Conservation (phyloP, 2,329 filamentous ascomycete genomes). For the Taxawa tesnikishii region DNA sequence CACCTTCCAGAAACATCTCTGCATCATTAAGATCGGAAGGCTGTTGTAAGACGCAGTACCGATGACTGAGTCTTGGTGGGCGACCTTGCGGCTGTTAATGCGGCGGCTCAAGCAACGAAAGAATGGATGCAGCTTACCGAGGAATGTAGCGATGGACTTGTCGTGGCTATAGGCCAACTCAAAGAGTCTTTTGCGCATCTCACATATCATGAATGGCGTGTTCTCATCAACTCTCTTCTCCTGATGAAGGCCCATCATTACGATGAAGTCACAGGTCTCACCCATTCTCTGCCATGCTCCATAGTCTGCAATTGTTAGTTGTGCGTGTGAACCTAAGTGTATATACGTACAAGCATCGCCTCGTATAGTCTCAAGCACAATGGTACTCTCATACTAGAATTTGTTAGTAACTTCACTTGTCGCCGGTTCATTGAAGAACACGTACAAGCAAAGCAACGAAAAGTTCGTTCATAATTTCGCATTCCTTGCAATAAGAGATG, state of each 20-base stretch:
- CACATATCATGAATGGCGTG: slow-evolving; percentile 20
- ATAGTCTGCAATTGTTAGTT: slow-evolving; percentile 1
- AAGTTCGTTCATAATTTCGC: slow-evolving; percentile 20
- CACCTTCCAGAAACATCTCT: slow-evolving; percentile 32
- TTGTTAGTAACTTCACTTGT: too few relatives aligned
- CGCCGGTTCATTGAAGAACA: too few relatives aligned
- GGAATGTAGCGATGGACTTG: slow-evolving; percentile 19
- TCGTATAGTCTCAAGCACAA: slow-evolving; percentile 19
- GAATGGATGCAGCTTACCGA: slow-evolving; percentile 11
- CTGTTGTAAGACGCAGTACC: slow-evolving; percentile 41
- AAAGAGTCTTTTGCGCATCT: slow-evolving; percentile 21
- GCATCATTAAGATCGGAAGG: slow-evolving; percentile 43
- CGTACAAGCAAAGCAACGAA: slow-evolving; percentile 17
- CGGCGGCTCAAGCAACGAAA: neutral
- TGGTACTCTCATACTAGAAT: slow-evolving; percentile 17
- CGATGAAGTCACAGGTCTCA: slow-evolving; percentile 20
- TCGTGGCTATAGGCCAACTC: slow-evolving; percentile 20
- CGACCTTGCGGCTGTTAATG: neutral
- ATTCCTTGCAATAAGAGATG: slow-evolving; percentile 21
- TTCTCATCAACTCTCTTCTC: slow-evolving; percentile 17
- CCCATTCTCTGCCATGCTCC: slow-evolving; percentile 19
- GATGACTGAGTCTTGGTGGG: slow-evolving; percentile 18
- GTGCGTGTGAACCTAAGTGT: neutral
- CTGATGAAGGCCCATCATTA: slow-evolving; percentile 22
- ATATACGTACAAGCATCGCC: slow-evolving; percentile 13